phyloP scores from a whole-genome alignment of 2,329 filamentous ascomycete genomes.

The Monascus ruber region DNA sequence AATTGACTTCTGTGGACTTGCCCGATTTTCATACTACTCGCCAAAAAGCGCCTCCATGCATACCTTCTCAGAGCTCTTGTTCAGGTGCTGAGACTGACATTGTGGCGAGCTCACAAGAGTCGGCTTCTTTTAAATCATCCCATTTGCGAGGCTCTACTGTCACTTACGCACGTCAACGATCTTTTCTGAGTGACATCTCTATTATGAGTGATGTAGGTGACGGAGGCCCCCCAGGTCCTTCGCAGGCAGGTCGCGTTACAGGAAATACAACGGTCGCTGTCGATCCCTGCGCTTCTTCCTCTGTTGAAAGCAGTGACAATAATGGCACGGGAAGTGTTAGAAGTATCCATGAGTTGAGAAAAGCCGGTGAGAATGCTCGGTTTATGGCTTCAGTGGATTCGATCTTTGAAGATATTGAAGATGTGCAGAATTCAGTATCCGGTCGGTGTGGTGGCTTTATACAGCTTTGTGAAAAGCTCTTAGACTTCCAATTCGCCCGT shows the following conservation, averaged over 20 bases:
- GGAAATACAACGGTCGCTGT: slow-evolving; percentile 2
- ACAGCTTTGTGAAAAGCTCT: slow-evolving; percentile 44
- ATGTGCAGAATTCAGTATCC: slow-evolving; percentile 33
- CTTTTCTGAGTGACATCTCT: slow-evolving; percentile 45
- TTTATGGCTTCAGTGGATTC: slow-evolving; percentile 45
- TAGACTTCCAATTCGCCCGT: slow-evolving; percentile 28
- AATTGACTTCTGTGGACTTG: slow-evolving; percentile 1
- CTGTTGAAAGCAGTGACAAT: slow-evolving; percentile 36
- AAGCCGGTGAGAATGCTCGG: slow-evolving; percentile 45
- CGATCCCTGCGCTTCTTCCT: slow-evolving; percentile 8
- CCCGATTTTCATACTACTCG: slow-evolving; percentile 2
- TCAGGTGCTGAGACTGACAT: neutral
- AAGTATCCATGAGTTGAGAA: slow-evolving; percentile 51
- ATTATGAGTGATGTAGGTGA: slow-evolving; percentile 5
- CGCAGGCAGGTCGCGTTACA: slow-evolving; percentile 1
- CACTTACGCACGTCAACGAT: slow-evolving; percentile 50
- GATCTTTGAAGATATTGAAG: slow-evolving; percentile 49
- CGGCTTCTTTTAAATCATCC: slow-evolving; percentile 8
- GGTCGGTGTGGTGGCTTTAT: slow-evolving; percentile 43
- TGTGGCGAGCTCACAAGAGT: slow-evolving; percentile 3
- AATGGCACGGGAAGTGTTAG: slow-evolving; percentile 36
- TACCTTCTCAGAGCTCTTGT: slow-evolving; percentile 1
- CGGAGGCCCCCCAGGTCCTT: slow-evolving; percentile 1
- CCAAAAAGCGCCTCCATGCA: slow-evolving; percentile 1
- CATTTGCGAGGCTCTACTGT: slow-evolving; percentile 31